phyloP scores from a whole-genome alignment of 1,284 basidiomycete genomes.

The Pholiota adiposa region DNA sequence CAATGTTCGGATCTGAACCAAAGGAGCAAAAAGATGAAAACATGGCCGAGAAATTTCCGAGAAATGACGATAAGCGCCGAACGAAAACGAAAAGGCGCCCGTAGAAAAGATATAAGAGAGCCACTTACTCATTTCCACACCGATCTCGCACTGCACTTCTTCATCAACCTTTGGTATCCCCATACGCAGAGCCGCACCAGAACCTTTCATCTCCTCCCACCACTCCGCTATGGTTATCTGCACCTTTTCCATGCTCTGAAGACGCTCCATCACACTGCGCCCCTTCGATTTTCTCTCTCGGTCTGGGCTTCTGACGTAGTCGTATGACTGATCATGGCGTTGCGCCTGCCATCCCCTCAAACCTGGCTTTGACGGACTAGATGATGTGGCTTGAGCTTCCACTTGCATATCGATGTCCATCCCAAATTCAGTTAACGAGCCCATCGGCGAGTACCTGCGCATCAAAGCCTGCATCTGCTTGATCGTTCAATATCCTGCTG shows the following conservation, averaged over 20 bases:
- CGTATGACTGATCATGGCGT: neutral
- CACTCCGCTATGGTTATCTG: slow-evolving; percentile 12
- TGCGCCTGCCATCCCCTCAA: neutral
- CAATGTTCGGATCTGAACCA: neutral
- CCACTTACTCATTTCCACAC: neutral
- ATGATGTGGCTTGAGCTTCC: too few relatives aligned
- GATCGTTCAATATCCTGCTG: neutral
- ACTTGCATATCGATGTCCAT: neutral
- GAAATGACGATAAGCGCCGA: neutral
- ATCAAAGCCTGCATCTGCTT: neutral
- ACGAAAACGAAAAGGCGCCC: neutral
- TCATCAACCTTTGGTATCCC: neutral
- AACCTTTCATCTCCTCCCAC: slow-evolving; percentile 16
- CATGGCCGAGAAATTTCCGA: neutral
- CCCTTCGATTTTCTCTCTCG: neutral
- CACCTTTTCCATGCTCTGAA: slow-evolving; percentile 10
- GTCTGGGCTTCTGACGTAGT: neutral
- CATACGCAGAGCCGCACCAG: slow-evolving; percentile 5
- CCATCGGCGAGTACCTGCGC: neutral
- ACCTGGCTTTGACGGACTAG: neutral
- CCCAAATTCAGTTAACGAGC: neutral
- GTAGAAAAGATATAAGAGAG: neutral
- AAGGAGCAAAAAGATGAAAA: neutral
- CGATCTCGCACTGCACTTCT: neutral
- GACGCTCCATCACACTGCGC: slow-evolving; percentile 5